A percentile compares a stretch with the other conserved stretches of the same genome.
Conservation (phyloP, 2,329 filamentous ascomycete genomes). For the Cadophora gregata region DNA sequence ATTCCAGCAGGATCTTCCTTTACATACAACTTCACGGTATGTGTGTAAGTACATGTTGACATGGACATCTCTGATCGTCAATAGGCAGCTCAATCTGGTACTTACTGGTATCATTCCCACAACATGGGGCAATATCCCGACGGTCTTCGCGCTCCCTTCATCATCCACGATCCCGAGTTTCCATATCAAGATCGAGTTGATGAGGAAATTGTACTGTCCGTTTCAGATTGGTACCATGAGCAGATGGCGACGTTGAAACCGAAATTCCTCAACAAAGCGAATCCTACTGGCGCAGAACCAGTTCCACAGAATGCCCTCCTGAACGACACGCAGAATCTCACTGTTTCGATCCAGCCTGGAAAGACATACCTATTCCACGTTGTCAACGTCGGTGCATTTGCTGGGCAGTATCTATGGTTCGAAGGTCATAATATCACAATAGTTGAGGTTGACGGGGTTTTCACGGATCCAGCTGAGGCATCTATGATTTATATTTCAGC, state of each 20-base stretch:
- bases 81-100: conserved; percentile 67
- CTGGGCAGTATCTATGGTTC: conserved; percentile 69
- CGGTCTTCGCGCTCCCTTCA: conserved; percentile 60
- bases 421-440: conserved; percentile 71
- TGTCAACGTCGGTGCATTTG: conserved; percentile 76
- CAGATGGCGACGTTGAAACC: conserved; percentile 54
- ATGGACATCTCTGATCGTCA: conserved; percentile 41
- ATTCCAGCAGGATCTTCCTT: conserved; percentile 69
- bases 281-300: conserved; percentile 59
- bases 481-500: conserved; percentile 69
- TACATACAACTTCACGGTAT: conserved; percentile 71
- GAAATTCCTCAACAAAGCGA: conserved; percentile 53
- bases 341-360: conserved; percentile 64
- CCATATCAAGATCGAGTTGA: conserved; percentile 57
- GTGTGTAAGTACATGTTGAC: conserved; percentile 18
- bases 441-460: conserved; percentile 76
- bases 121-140: conserved; percentile 62
- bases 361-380: conserved; percentile 77
- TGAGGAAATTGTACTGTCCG: conserved; percentile 59
- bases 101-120: conserved; percentile 78
- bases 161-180: conserved; percentile 58
- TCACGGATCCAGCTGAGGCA: conserved; percentile 62
- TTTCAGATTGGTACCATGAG: conserved; percentile 67
- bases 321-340: conserved; percentile 71
- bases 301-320: conserved; percentile 72